Percentiles rank a stretch among this genome's conserved stretches.
Conservation (phyloP, 495 filamentous ascomycete species). For the Penicillium macrosclerotiorum region DNA sequence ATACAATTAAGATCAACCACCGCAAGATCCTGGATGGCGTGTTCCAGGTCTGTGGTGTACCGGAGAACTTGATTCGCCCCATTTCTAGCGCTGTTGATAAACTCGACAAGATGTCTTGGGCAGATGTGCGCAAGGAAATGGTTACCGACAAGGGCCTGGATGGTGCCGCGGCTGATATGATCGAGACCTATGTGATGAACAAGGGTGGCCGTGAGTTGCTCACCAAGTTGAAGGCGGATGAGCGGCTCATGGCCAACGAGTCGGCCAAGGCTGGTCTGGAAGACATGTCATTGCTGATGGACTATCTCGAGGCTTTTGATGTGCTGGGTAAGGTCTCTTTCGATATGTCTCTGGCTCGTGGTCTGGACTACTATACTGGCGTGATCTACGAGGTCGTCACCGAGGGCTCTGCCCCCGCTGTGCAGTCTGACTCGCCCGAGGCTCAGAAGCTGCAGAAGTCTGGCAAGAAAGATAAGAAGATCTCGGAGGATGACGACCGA, state of each 20-base stretch:
- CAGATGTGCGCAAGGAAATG: conserved; percentile 89
- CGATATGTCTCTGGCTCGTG: conserved; percentile 79
- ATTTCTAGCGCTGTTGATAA: conserved; percentile 95
- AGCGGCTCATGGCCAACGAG: conserved; percentile 61
- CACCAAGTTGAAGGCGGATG: conserved; percentile 59
- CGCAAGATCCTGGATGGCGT: conserved; percentile 91
- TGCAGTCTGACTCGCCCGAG: conserved; percentile 40
- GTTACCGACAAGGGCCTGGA: conserved; percentile 84
- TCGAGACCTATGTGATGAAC: conserved; percentile 74
- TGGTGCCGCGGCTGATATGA: conserved; percentile 72
- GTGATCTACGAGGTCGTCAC: conserved; percentile 91
- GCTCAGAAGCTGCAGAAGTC: conserved; percentile 49
- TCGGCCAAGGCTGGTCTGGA: conserved; percentile 73
- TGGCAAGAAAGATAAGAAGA: conserved; percentile 60
- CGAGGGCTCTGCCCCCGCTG: conserved; percentile 72
- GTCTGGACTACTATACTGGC: conserved; percentile 92
- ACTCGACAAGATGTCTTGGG: conserved; percentile 89
- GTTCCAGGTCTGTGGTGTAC: conserved; percentile 88
- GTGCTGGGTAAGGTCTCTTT: conserved; percentile 71
- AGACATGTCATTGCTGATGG: conserved; percentile 79
- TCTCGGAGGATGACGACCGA: conserved; percentile 70
- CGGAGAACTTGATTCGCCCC: conserved; percentile 75
- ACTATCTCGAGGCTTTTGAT: conserved; percentile 74
- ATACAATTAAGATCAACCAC: conserved; percentile 93
- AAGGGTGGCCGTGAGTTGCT: conserved; percentile 71